Evolutionary conservation across 2,329 filamentous ascomycete species (phyloP).

Genomic region (Cucurbitaria berberidis): DNA sequence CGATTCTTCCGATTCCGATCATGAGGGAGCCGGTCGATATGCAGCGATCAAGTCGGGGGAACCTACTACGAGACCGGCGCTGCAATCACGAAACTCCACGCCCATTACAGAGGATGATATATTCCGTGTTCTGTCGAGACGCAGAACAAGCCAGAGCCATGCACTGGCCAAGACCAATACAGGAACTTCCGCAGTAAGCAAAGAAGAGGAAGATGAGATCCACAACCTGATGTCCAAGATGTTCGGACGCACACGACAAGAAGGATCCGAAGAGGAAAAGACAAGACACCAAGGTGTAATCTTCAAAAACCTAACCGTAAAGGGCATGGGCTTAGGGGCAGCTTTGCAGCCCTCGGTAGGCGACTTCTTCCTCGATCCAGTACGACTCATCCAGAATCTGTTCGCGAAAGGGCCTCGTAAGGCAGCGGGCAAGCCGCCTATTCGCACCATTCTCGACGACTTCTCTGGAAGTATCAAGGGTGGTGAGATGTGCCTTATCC

Average conservation of each 20-base stretch:
- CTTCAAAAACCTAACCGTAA: constrained; percentile 69
- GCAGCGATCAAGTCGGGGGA: constrained; percentile 28
- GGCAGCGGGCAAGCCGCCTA: constrained; percentile 58
- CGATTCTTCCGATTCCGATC: constrained; percentile 28
- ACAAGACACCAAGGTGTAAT: constrained; percentile 72
- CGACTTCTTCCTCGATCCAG: constrained; percentile 67
- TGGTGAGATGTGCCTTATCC: constrained; percentile 73
- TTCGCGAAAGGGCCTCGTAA: constrained; percentile 51
- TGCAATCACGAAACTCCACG: constrained; percentile 30
- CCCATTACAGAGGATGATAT: constrained; percentile 60
- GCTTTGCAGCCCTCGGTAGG: constrained; percentile 66
- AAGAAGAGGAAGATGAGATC: constrained; percentile 59
- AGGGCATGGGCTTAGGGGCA: constrained; percentile 66
- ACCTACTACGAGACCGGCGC: constrained; percentile 20
- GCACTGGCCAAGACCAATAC: constrained; percentile 34
- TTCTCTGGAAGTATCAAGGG: constrained; percentile 73
- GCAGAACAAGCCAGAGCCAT: constrained; percentile 50
- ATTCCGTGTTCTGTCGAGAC: constrained; percentile 57
- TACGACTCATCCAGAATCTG: constrained; percentile 60
- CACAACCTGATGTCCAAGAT: constrained; percentile 71
- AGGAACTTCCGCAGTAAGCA: constrained; percentile 25
- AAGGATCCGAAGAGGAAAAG: constrained; percentile 71
- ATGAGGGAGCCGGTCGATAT: constrained; percentile 25
- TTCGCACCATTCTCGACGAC: constrained; percentile 69
- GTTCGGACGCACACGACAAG: constrained; percentile 70